Percentiles rank a stretch among this genome's conserved stretches.
Evolutionary conservation across 768 basidiomycete genomes (phyloP).

Genomic region (Lactarius vividus): DNA sequence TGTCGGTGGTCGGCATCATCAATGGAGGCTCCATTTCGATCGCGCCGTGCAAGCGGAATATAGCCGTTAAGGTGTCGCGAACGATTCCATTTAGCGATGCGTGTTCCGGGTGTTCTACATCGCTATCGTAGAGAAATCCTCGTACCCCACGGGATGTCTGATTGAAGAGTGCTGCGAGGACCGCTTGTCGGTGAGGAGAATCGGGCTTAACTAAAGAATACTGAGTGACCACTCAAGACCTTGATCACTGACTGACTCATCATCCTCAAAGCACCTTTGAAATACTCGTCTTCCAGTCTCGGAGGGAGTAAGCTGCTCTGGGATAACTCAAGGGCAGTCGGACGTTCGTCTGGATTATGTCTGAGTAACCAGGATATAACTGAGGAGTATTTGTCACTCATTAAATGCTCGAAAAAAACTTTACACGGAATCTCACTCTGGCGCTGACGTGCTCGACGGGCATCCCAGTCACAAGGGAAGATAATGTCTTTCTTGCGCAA

Average conservation of each 20-base stretch:
- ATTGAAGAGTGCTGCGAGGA: slow-evolving; percentile 75
- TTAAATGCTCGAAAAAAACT: not conserved
- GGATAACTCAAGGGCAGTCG: slow-evolving; percentile 79
- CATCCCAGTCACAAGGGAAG: slow-evolving; percentile 78
- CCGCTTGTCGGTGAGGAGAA: slow-evolving; percentile 75
- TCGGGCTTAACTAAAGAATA: slow-evolving; percentile 62
- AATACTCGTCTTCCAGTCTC: slow-evolving; percentile 79
- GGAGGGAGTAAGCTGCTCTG: slow-evolving; percentile 75
- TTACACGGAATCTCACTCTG: slow-evolving; percentile 51
- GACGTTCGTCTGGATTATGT: slow-evolving; percentile 76
- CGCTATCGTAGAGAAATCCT: slow-evolving; percentile 71
- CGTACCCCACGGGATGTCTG: slow-evolving; percentile 64
- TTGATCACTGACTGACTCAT: slow-evolving; percentile 53
- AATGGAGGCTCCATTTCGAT: slow-evolving; percentile 83
- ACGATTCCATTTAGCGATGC: slow-evolving; percentile 70
- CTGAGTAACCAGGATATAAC: slow-evolving; percentile 80
- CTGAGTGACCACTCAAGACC: not conserved
- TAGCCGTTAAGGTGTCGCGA: slow-evolving; percentile 67
- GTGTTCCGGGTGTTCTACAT: slow-evolving; percentile 66
- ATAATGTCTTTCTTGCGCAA: slow-evolving; percentile 67
- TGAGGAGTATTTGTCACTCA: slow-evolving; percentile 31
- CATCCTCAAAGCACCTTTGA: slow-evolving; percentile 71
- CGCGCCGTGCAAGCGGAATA: slow-evolving; percentile 89
- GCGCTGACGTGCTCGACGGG: slow-evolving; percentile 55
- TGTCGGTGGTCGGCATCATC: slow-evolving; percentile 68